Conservation (phyloP, 352 stramenopile genomes). For the Aphanomyces invadans region DNA sequence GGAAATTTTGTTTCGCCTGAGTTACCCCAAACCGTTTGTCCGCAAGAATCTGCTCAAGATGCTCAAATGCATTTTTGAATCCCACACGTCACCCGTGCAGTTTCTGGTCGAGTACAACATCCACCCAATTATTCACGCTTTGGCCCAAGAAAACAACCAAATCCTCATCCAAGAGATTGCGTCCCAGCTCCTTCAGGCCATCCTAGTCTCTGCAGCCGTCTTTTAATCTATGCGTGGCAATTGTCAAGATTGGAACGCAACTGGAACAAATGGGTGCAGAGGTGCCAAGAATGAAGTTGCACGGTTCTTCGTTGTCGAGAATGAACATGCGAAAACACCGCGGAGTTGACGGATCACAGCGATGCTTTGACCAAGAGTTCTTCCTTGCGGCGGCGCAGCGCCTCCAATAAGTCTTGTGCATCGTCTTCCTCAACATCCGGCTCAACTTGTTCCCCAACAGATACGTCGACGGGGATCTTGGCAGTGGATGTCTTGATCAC, state of each 20-base stretch:
- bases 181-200: slow-evolving; percentile 74
- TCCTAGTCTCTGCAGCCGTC: slow-evolving; percentile 60
- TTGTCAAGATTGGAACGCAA: too few species aligned
- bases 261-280: too few species aligned
- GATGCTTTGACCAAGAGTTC: neutral
- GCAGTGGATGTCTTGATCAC: neutral
- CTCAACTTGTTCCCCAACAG: neutral
- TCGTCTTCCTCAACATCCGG: neutral
- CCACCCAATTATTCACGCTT: slow-evolving; percentile 59
- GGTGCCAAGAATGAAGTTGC: too few species aligned
- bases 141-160: slow-evolving; percentile 84
- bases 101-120: slow-evolving; percentile 87
- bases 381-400: slow-evolving; percentile 1
- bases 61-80: slow-evolving; percentile 85
- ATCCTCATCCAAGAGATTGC: slow-evolving; percentile 87
- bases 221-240: slow-evolving; percentile 19
- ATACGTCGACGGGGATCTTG: neutral
- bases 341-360: too few species aligned
- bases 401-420: neutral
- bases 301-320: too few species aligned
- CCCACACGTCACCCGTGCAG: slow-evolving; percentile 71
- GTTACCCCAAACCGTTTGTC: slow-evolving; percentile 83
- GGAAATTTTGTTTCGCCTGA: slow-evolving; percentile 73
- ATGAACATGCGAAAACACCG: too few species aligned
- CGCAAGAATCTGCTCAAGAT: slow-evolving; percentile 90